These are phyloP conservation scores for Penicillium fuscoglaucum DNA, from an alignment of 2,329 filamentous ascomycete genomes.

Conservation along the genomic window DNA sequence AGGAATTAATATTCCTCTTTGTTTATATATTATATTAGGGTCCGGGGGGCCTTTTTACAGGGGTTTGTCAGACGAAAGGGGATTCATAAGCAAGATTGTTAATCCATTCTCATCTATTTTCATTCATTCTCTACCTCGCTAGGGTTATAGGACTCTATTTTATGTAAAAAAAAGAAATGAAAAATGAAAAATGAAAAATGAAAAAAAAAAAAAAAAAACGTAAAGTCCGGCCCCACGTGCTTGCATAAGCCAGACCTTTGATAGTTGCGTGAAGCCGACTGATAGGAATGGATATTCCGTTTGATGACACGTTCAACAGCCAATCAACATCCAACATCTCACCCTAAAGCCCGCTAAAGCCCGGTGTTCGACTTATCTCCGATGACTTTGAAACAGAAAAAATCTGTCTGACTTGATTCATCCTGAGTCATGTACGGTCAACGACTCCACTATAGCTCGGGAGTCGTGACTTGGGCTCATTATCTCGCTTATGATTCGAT, in stretches of 20 bases:
- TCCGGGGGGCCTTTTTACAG: no score
- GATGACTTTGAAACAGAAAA: not conserved
- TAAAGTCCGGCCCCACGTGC: constrained; percentile 1
- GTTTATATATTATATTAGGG: not conserved
- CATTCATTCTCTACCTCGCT: no score
- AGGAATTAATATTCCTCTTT: not conserved
- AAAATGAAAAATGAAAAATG: no score
- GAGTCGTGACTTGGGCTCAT: not conserved
- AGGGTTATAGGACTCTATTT: no score
- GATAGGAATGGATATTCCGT: constrained; percentile 8
- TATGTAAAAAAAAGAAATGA: not conserved
- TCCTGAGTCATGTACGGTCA: constrained; percentile 19
- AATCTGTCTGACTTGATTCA: constrained; percentile 15
- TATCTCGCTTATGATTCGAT: constrained; percentile 1
- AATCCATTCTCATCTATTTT: not conserved
- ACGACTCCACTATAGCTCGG: constrained; percentile 19
- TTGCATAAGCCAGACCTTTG: not conserved
- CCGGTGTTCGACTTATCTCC: constrained; percentile 15
- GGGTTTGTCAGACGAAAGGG: no score
- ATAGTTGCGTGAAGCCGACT: no score
- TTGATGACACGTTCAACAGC: not conserved
- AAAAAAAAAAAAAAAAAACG: not conserved
- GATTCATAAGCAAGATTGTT: constrained; percentile 2
- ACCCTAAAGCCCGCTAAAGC: not conserved
- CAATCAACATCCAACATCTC: not conserved